Base-by-base conservation (phyloP, 257 asterid species). In the Solanum appendiculatum region DNA sequence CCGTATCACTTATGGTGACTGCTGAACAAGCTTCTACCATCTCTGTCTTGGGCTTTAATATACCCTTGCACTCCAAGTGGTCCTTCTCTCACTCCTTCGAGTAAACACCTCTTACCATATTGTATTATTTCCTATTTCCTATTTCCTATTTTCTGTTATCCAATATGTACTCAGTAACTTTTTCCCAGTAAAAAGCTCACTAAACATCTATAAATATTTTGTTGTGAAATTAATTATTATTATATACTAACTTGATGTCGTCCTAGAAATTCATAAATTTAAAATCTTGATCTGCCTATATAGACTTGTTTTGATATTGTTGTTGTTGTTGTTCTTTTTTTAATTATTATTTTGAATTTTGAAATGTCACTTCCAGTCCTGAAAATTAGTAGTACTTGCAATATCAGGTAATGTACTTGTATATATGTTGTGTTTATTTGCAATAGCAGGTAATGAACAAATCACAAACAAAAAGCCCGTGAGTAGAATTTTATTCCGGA, bases 21-120 rank as follows among this genome's bases (percentile, higher is more conserved):
- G 97, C 99, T 37, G 81, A 93, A 80, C 93, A 96, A 90, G 89
- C 93, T 36, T 92, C 97, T 44, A 89, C 95, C 80, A 92, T 96
- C 58, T 91, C 98, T 21, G 86, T 96, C 54, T 93, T 95, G 83
- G 99, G 99, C 27, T 92, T 96, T 88, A 92, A 83, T 87, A 13
- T 96, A 10, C 98, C 98, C 40, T 69, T 95, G 69, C 86, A 84
- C 92, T 95, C 99, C 92, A 95, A 95, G 69, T 96, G 99, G 99
- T 93, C 98, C 66, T 95, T 94, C 87, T 90, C 99, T 27, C 92
- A 93, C 73, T 94, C 99, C 25, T 95, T 96, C 87, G 91, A 87
- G 99, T 96, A 91, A 91, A 91, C 88, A 29, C 2, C 74, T 20
- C 5, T 23, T 42, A 54, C 9, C 36, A 14, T 36, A 68, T 33